A percentile compares a stretch with the other conserved stretches of the same genome.
phyloP scores from a whole-genome alignment of 345 rosid genomes.

The Angophora floribunda region DNA sequence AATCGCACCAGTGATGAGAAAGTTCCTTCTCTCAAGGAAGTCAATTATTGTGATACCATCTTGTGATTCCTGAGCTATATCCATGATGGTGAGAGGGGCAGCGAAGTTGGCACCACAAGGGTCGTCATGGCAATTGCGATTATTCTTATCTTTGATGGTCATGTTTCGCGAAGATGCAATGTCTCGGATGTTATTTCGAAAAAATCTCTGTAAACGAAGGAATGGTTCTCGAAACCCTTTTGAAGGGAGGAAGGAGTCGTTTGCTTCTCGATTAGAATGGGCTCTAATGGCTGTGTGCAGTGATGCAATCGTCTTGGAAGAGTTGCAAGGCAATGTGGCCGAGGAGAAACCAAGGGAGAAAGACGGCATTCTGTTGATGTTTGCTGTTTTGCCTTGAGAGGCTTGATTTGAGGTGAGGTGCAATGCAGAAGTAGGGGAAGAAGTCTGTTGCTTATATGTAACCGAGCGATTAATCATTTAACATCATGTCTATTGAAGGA shows the following conservation, averaged over 20 bases:
- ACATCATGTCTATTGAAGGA: no score
- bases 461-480: neutral
- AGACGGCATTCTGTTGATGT: neutral
- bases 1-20: neutral
- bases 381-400: neutral
- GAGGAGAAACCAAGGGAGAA: neutral
- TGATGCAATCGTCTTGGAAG: neutral
- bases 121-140: neutral
- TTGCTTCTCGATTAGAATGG: neutral
- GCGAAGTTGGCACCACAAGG: neutral
- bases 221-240: neutral
- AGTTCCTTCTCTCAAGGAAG: neutral
- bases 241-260: neutral
- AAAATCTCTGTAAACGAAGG: no score
- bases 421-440: neutral
- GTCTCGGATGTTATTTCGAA: no score
- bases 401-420: neutral
- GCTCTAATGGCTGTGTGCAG: neutral
- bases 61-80: neutral
- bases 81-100: neutral
- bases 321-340: neutral
- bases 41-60: neutral
- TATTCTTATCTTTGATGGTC: neutral
- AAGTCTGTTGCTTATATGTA: neutral
- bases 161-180: neutral